These are phyloP conservation scores for Talaromyces wortmannii DNA, from an alignment of 495 filamentous ascomycete genomes.

Conservation along the genomic window DNA sequence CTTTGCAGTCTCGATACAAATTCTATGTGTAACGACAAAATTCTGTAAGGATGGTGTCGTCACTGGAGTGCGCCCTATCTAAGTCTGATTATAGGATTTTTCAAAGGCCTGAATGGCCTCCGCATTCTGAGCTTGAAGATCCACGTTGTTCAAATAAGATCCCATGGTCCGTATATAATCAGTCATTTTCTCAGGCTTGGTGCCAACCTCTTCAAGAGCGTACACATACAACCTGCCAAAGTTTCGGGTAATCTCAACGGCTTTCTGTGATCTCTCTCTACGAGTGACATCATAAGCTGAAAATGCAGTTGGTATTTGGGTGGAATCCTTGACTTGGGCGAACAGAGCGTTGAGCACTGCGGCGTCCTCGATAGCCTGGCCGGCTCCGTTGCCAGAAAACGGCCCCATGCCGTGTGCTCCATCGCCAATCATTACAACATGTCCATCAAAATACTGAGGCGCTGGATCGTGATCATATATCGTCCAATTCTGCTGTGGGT, in stretches of 20 bases:
- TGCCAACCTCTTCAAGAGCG: not conserved
- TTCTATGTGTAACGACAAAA: too few species aligned
- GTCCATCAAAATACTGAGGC: not conserved
- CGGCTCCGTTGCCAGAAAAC: conserved; percentile 20
- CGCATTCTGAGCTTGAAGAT: not conserved
- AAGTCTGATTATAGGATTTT: not conserved
- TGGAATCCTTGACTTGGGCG: not conserved
- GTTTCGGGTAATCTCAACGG: not conserved
- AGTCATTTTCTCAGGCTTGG: not conserved
- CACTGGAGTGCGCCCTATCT: too few species aligned
- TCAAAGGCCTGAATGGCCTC: not conserved
- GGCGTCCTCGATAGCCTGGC: conserved; percentile 23
- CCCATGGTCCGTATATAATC: not conserved
- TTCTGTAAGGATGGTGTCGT: too few species aligned
- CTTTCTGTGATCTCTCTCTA: not conserved
- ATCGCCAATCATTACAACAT: not conserved
- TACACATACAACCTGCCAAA: not conserved
- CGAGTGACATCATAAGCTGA: not conserved
- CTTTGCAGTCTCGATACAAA: too few species aligned
- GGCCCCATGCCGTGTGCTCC: conserved; percentile 20
- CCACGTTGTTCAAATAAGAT: not conserved
- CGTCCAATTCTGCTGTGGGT: not conserved
- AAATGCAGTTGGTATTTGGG: not conserved
- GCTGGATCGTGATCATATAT: not conserved
- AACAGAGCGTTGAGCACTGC: not conserved